Conservation (phyloP, 352 stramenopile species). For the Globisporangium parvum region DNA sequence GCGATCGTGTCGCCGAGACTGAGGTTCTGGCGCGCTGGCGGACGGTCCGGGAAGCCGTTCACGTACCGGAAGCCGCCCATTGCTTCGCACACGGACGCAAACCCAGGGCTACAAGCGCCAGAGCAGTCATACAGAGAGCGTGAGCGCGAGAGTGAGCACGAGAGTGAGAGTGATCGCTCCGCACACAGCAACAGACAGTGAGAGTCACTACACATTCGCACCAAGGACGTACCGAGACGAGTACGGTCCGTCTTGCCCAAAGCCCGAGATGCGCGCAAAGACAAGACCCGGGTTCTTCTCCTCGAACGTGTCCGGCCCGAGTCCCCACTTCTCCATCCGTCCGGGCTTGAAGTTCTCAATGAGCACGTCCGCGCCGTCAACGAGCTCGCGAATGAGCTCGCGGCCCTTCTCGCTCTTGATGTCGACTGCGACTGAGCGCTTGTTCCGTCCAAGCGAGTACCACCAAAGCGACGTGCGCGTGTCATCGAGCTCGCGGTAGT, state of each 20-base stretch:
- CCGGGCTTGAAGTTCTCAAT: conserved; percentile 88
- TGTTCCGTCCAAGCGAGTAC: conserved; percentile 87
- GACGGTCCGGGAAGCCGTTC: conserved; percentile 79
- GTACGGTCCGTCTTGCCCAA: conserved; percentile 80
- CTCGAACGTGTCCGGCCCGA: conserved; percentile 72
- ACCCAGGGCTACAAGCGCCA: conserved; percentile 42
- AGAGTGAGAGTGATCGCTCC: too few relatives aligned
- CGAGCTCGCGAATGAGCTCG: conserved; percentile 63
- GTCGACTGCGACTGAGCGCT: conserved; percentile 78
- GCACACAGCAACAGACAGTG: background rate
- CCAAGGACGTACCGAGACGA: conserved; percentile 26
- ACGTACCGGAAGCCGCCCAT: conserved; percentile 85
- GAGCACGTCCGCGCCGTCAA: conserved; percentile 72
- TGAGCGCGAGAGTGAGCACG: too few relatives aligned
- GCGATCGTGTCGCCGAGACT: conserved; percentile 81
- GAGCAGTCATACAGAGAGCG: background rate
- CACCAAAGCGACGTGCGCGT: conserved; percentile 83
- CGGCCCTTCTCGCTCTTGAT: conserved; percentile 66
- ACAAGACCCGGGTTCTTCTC: conserved; percentile 73
- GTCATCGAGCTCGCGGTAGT: conserved; percentile 68
- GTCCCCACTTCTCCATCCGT: conserved; percentile 84
- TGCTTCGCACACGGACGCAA: conserved; percentile 83
- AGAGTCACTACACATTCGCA: background rate
- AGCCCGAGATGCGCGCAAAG: conserved; percentile 81
- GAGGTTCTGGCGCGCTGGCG: conserved; percentile 75